Evolutionary conservation across 2,329 filamentous ascomycete genomes (phyloP).

Genomic region (Knoxdaviesia proteae): DNA sequence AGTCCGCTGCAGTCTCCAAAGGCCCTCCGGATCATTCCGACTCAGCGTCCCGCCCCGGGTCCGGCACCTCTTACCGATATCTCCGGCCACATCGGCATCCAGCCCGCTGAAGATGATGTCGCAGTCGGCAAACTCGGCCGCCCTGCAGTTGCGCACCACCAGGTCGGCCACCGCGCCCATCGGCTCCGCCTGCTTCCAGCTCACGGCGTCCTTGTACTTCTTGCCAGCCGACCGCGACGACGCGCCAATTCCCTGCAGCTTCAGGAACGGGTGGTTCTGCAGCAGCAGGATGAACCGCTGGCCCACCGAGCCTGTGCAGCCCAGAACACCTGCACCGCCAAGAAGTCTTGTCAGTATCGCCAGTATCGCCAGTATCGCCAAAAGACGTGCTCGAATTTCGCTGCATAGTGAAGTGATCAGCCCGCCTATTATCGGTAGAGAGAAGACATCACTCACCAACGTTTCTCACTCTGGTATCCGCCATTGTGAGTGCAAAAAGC

Average conservation of each 20-base stretch:
- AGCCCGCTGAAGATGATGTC: constrained; percentile 86
- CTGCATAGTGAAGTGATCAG: too few relatives aligned
- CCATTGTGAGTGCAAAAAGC: too few relatives aligned
- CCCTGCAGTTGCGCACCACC: constrained; percentile 66
- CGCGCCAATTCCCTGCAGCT: constrained; percentile 73
- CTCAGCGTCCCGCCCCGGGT: too few relatives aligned
- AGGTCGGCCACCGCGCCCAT: constrained; percentile 66
- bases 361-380: too few relatives aligned
- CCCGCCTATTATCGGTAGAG: too few relatives aligned
- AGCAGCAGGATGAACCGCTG: constrained; percentile 90
- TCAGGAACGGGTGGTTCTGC: constrained; percentile 68
- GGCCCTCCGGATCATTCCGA: too few relatives aligned
- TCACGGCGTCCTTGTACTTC: constrained; percentile 81
- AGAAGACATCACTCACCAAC: too few relatives aligned
- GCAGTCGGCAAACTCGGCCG: constrained; percentile 69
- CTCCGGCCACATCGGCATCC: constrained; percentile 79
- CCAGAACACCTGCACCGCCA: constrained; percentile 44
- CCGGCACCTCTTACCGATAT: constrained; percentile 44
- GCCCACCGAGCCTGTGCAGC: constrained; percentile 83
- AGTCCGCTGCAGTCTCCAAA: background rate
- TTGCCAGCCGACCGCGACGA: constrained; percentile 80
- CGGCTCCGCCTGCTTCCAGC: constrained; percentile 78
- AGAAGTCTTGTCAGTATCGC: background rate
- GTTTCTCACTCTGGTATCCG: too few relatives aligned
- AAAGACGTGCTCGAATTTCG: too few relatives aligned